These are phyloP conservation scores for Globisporangium splendens DNA, from an alignment of 352 stramenopile species.

Conservation along the genomic window DNA sequence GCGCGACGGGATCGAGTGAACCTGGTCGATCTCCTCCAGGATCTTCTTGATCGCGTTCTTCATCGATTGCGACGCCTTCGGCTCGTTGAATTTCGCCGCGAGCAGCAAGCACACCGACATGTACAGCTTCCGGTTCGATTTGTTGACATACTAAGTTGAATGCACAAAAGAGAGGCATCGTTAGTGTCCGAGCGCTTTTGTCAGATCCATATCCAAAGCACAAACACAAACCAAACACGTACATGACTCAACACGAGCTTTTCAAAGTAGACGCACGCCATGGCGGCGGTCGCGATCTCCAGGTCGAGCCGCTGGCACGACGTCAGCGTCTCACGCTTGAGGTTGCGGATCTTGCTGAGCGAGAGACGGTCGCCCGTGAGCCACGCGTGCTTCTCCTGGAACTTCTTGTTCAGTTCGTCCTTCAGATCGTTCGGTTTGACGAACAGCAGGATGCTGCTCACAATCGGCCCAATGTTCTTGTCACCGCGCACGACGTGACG, in stretches of 20 bases:
- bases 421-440: constrained; percentile 95
- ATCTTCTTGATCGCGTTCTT: constrained; percentile 64
- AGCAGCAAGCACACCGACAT: constrained; percentile 95
- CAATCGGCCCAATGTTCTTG: constrained; percentile 90
- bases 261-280: constrained; percentile 97
- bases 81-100: constrained; percentile 92
- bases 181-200: constrained; percentile 25
- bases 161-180: constrained; percentile 31
- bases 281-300: constrained; percentile 92
- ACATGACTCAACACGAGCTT: constrained; percentile 92
- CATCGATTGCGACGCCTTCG: constrained; percentile 60
- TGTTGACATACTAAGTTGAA: constrained; percentile 92
- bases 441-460: constrained; percentile 94
- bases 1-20: constrained; percentile 72
- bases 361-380: constrained; percentile 87
- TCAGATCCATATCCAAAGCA: neutral
- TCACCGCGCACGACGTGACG: constrained; percentile 77
- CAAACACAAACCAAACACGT: constrained; percentile 6
- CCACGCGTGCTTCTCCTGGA: constrained; percentile 91
- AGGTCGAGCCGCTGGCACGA: constrained; percentile 78
- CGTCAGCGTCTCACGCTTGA: constrained; percentile 88
- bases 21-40: constrained; percentile 72
- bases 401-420: constrained; percentile 96
- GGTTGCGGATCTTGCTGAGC: constrained; percentile 95
- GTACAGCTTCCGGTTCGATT: constrained; percentile 94